phyloP scores from a whole-genome alignment of 2,329 filamentous ascomycete genomes.

The Ceratocystis diversiconidia region DNA sequence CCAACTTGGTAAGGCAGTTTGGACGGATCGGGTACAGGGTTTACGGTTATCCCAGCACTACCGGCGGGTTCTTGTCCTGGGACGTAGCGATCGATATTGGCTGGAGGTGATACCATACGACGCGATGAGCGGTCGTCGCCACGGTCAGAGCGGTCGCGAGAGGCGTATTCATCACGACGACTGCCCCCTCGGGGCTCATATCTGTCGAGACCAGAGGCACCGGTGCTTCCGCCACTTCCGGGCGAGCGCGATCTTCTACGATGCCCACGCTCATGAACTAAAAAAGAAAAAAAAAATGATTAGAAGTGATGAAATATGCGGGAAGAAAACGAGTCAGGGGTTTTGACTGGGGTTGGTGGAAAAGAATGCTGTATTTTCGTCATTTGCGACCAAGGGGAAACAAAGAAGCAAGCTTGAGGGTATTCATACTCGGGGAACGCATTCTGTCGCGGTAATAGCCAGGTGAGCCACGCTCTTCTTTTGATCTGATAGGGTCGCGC shows the following conservation, averaged over 20 bases:
- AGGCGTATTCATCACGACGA: slow-evolving; percentile 48
- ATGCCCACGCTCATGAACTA: slow-evolving; percentile 46
- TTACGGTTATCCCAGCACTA: slow-evolving; percentile 35
- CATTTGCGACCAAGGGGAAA: neutral
- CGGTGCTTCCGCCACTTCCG: slow-evolving; percentile 26
- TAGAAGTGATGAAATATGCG: neutral
- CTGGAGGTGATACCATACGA: slow-evolving; percentile 45
- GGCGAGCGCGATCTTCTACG: slow-evolving; percentile 55
- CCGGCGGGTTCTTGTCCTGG: slow-evolving; percentile 49
- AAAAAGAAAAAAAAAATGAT: slow-evolving; percentile 16
- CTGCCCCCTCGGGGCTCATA: slow-evolving; percentile 50
- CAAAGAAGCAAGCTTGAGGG: neutral
- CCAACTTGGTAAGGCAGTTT: slow-evolving; percentile 66
- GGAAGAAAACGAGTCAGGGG: too few relatives aligned
- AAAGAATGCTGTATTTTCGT: neutral
- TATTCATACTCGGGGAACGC: slow-evolving; percentile 54
- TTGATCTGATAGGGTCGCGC: slow-evolving; percentile 38
- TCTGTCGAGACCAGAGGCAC: slow-evolving; percentile 41
- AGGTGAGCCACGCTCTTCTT: slow-evolving; percentile 42
- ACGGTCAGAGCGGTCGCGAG: slow-evolving; percentile 35
- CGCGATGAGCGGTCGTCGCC: slow-evolving; percentile 40
- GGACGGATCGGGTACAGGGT: slow-evolving; percentile 58
- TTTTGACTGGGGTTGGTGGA: neutral
- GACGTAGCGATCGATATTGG: slow-evolving; percentile 73
- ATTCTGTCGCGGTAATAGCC: slow-evolving; percentile 32